phyloP scores from a whole-genome alignment of 1,284 basidiomycete species.

The Schizopora paradoxa region DNA sequence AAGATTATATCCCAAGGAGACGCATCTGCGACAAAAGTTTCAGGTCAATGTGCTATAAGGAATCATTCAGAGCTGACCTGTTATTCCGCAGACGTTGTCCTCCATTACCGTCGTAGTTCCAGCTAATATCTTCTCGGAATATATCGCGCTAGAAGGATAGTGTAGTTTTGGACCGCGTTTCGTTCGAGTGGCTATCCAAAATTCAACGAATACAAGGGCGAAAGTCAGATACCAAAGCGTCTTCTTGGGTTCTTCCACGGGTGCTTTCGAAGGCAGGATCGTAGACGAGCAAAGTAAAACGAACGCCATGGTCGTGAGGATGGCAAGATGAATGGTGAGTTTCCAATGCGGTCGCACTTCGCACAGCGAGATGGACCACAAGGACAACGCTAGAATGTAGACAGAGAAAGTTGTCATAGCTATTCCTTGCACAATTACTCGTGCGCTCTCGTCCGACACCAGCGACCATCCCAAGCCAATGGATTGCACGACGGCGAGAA shows the following conservation, averaged over 20 bases:
- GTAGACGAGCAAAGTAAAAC: constrained; percentile 42
- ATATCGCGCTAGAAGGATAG: constrained; percentile 66
- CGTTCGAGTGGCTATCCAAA: constrained; percentile 49
- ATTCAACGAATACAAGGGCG: constrained; percentile 44
- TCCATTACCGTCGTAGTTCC: constrained; percentile 48
- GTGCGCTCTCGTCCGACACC: constrained; percentile 30
- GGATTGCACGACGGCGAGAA: constrained; percentile 46
- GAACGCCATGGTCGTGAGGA: constrained; percentile 51
- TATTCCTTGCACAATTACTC: constrained; percentile 34
- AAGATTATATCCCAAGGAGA: constrained; percentile 59
- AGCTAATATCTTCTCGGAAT: constrained; percentile 63
- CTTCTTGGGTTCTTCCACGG: constrained; percentile 21
- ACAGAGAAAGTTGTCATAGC: constrained; percentile 56
- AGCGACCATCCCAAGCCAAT: constrained; percentile 49
- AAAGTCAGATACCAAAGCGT: constrained; percentile 46
- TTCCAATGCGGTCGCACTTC: constrained; percentile 48
- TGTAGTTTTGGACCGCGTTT: constrained; percentile 71
- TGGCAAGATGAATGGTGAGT: constrained; percentile 61
- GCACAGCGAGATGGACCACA: constrained; percentile 48
- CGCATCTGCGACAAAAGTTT: constrained; percentile 29
- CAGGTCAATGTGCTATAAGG: constrained; percentile 25
- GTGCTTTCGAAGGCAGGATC: constrained; percentile 44
- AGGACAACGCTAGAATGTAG: constrained; percentile 52
- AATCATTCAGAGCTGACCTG: constrained; percentile 33
- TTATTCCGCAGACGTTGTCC: constrained; percentile 63